Conservation (phyloP, 176 grass and related monocot genomes). For the Avena atlantica region DNA sequence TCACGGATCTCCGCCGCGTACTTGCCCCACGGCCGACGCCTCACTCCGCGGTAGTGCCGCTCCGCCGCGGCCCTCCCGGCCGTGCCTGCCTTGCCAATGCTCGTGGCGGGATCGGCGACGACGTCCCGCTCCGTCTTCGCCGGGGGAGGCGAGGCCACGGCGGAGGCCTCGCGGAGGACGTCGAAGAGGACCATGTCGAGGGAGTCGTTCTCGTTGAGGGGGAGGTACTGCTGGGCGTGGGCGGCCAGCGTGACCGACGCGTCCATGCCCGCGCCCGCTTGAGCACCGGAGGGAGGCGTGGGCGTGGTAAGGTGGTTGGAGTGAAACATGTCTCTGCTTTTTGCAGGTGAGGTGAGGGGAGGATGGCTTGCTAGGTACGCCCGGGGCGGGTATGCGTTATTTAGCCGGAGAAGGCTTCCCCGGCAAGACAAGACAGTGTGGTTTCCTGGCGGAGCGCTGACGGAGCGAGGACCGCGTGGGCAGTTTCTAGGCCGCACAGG, state of each 20-base stretch:
- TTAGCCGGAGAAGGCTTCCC: conserved; percentile 4
- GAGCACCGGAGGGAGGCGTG: not conserved
- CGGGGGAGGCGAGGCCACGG: not conserved
- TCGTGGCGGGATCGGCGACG: not conserved
- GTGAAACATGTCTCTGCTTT: conserved; percentile 7
- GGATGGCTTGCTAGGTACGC: not conserved
- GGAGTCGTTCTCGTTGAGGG: conserved; percentile 91
- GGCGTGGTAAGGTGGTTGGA: conserved; percentile 13
- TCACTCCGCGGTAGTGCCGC: conserved; percentile 79
- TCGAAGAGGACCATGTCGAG: conserved; percentile 96
- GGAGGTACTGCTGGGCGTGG: conserved; percentile 58
- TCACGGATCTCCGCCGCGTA: conserved; percentile 95
- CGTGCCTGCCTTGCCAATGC: not conserved
- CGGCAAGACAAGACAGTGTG: not conserved
- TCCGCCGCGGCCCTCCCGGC: not conserved
- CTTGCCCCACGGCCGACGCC: conserved; percentile 92
- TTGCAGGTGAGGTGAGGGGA: no score
- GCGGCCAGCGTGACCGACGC: conserved; percentile 30
- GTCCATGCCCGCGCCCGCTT: conserved; percentile 6
- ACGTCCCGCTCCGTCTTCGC: not conserved
- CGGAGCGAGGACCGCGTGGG: conserved; percentile 26
- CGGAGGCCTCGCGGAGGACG: conserved; percentile 77
- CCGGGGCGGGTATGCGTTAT: not conserved
- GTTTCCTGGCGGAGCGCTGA: conserved; percentile 20
- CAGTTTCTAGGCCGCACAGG: not conserved